Conservation (phyloP, 2,329 filamentous ascomycete species). For the Ascochyta pisi region DNA sequence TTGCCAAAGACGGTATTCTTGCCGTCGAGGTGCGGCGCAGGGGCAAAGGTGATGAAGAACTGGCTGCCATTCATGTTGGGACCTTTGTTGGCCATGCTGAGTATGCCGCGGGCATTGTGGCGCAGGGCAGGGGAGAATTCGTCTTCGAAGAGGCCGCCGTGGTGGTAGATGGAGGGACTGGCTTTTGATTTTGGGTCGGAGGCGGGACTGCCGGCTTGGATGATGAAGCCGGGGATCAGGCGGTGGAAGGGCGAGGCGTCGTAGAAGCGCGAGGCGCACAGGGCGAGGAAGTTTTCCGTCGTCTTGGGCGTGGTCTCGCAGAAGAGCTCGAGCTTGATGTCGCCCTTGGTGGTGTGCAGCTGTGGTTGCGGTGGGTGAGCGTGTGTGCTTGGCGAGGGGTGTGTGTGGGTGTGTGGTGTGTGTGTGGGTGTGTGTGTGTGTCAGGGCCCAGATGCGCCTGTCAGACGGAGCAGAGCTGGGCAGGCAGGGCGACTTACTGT, state of each 20-base stretch:
- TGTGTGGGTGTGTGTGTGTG: neutral
- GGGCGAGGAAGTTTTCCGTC: slow-evolving; percentile 88
- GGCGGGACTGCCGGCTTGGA: slow-evolving; percentile 71
- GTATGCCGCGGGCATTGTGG: slow-evolving; percentile 72
- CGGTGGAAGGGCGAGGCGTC: slow-evolving; percentile 78
- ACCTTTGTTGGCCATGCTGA: slow-evolving; percentile 82
- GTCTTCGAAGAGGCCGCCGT: slow-evolving; percentile 70
- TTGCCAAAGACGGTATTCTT: slow-evolving; percentile 85
- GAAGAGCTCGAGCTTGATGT: slow-evolving; percentile 95
- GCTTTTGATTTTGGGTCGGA: slow-evolving; percentile 64
- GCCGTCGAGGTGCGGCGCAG: slow-evolving; percentile 80
- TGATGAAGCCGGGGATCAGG: slow-evolving; percentile 81
- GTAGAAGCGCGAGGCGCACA: slow-evolving; percentile 82
- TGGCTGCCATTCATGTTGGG: slow-evolving; percentile 77
- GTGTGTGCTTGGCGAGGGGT: neutral
- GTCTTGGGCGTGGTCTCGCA: slow-evolving; percentile 95
- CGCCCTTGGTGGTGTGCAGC: slow-evolving; percentile 86
- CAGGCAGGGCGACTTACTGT: slow-evolving; percentile 43
- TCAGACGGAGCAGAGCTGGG: slow-evolving; percentile 7
- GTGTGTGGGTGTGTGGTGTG: too few species aligned
- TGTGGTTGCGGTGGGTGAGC: slow-evolving; percentile 24
- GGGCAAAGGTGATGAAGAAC: slow-evolving; percentile 81
- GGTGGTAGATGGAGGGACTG: slow-evolving; percentile 73
- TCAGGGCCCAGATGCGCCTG: neutral
- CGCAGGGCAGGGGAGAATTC: slow-evolving; percentile 76